Percentiles rank a stretch among this genome's conserved stretches.
Evolutionary conservation across 2,329 filamentous ascomycete species (phyloP).

Genomic region (Beauveria rudraprayagi): DNA sequence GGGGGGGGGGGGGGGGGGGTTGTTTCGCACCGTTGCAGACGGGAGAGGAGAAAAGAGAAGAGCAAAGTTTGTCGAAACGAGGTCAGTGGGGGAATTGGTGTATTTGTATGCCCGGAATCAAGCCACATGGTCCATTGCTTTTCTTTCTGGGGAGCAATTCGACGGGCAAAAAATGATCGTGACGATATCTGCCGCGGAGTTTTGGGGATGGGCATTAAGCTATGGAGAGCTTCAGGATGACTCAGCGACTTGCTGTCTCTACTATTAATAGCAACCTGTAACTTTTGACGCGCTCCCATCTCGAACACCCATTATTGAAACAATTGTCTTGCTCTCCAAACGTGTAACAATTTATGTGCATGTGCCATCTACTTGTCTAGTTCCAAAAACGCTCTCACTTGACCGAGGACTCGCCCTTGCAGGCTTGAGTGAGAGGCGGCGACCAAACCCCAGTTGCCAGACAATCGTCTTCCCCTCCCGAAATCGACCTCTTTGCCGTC

Average conservation of each 20-base stretch:
- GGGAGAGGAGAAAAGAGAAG: not conserved
- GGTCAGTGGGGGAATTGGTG: constrained; percentile 2
- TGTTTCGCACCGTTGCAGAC: not conserved
- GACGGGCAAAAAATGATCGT: constrained; percentile 23
- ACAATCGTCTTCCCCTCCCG: not conserved
- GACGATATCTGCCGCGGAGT: constrained; percentile 42
- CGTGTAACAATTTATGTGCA: no score
- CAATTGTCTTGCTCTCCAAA: no score
- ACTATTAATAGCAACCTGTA: not conserved
- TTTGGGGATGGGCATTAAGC: constrained; percentile 29
- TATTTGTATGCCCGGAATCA: not conserved
- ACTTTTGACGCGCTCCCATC: not conserved
- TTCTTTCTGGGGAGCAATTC: not conserved
- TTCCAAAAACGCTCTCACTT: not conserved
- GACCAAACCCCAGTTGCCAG: not conserved
- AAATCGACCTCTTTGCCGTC: constrained; percentile 1
- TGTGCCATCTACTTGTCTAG: no score
- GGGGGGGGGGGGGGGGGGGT: no score
- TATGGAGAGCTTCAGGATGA: not conserved
- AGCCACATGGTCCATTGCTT: not conserved
- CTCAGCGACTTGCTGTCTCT: not conserved
- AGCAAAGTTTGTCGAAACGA: not conserved
- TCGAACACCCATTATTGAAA: not conserved
- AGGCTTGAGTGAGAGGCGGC: not conserved
- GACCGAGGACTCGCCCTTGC: not conserved